Conservation (phyloP, 2,329 filamentous ascomycete species). For the Coniochaeta hoffmannii region DNA sequence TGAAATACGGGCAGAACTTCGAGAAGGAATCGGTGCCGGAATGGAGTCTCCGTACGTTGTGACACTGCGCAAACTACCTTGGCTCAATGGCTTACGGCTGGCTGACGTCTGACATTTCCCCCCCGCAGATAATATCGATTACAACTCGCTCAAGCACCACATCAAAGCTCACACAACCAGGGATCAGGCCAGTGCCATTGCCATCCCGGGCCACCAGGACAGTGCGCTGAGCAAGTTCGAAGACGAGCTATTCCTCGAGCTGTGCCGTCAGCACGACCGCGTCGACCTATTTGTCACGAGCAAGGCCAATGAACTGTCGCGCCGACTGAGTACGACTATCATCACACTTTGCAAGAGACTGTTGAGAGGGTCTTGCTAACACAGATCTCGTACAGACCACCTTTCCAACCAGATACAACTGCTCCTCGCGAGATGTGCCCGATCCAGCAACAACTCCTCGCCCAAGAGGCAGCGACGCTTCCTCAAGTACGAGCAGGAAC, state of each 20-base stretch:
- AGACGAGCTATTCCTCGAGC: conserved; percentile 60
- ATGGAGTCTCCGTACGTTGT: conserved; percentile 64
- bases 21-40: conserved; percentile 70
- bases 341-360: neutral
- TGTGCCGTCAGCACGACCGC: conserved; percentile 69
- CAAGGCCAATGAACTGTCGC: conserved; percentile 70
- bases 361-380: neutral
- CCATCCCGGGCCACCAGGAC: conserved; percentile 66
- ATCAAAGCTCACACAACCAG: conserved; percentile 75
- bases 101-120: conserved; percentile 4
- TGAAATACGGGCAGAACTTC: conserved; percentile 74
- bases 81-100: neutral
- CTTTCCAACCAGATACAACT: conserved; percentile 40
- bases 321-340: conserved; percentile 60
- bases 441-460: conserved; percentile 25
- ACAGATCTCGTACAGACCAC: conserved; percentile 33
- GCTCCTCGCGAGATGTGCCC: conserved; percentile 35
- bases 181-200: conserved; percentile 60
- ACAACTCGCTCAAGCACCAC: conserved; percentile 77
- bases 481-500: conserved; percentile 44
- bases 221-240: conserved; percentile 56
- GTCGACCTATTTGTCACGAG: conserved; percentile 72
- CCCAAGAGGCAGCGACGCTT: conserved; percentile 44
- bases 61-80: neutral
- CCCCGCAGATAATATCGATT: conserved; percentile 71